A percentile compares a stretch with the other conserved stretches of the same genome.
phyloP scores from a whole-genome alignment of 2,329 filamentous ascomycete species.

The Penicillium psychrosexuale region DNA sequence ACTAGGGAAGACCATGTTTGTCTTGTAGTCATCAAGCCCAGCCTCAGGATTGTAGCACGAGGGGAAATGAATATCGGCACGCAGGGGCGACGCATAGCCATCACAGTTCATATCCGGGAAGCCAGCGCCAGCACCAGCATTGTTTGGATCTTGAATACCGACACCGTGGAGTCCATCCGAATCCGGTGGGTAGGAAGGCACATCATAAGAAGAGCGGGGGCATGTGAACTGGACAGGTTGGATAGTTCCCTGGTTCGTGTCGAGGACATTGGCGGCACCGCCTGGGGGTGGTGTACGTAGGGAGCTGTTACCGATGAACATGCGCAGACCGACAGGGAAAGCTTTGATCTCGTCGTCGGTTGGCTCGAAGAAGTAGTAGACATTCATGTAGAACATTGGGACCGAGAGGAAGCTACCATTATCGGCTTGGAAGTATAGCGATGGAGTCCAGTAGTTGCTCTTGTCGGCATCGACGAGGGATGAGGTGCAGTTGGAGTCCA shows the following conservation, averaged over 20 bases:
- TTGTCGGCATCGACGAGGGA: constrained; percentile 66
- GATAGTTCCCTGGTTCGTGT: constrained; percentile 13
- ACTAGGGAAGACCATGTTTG: constrained; percentile 12
- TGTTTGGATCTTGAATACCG: constrained; percentile 16
- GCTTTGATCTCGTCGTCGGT: constrained; percentile 64
- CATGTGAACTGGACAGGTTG: constrained; percentile 19
- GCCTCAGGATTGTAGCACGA: constrained; percentile 16
- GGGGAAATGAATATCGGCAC: constrained; percentile 17
- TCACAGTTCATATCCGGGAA: constrained; percentile 22
- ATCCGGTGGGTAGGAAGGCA: constrained; percentile 12
- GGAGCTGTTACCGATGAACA: constrained; percentile 61
- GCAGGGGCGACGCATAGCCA: constrained; percentile 12
- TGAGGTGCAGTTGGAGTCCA: constrained; percentile 66
- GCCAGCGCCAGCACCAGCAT: constrained; percentile 12
- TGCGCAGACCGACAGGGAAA: constrained; percentile 69
- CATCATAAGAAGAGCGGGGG: constrained; percentile 9
- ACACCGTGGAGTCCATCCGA: constrained; percentile 16
- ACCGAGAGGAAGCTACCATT: constrained; percentile 65
- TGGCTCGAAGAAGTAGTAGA: constrained; percentile 63
- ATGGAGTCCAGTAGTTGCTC: constrained; percentile 75
- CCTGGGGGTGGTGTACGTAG: constrained; percentile 39
- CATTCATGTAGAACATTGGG: constrained; percentile 48
- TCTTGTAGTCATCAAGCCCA: constrained; percentile 10
- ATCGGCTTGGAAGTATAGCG: constrained; percentile 64
- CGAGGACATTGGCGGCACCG: constrained; percentile 45